Evolutionary conservation across 2,329 filamentous ascomycete species (phyloP), one percentile per base, ranked within the genome.

Genomic region (Pseudogymnoascus sp.): DNA sequence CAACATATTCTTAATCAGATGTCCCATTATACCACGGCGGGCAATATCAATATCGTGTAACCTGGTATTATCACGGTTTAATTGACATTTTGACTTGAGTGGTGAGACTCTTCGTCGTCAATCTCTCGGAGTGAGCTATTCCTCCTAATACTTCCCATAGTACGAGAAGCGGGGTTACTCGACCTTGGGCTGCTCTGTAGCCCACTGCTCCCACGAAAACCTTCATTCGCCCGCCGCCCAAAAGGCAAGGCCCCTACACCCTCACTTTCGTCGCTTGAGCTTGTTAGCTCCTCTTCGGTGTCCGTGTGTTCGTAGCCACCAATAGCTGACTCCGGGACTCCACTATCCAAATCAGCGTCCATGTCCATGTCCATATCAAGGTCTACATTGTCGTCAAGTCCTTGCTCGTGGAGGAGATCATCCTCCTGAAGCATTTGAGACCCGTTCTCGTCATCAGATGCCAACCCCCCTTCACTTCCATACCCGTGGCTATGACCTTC

Each of bases 271-370:
- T 75, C 74, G 56, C 74, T 74, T 62, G 77, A 80, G 67, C 77
- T 82, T 61, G 73, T 79, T 58, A 84, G 65, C 58, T 85, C 84
- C 7, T 78, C 85, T 65, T 90, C 87, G 2, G 86, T 87, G 72
- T 90, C 88, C 7, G 88, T 90, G 69, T 90, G 87, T 74, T 91
- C 87, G 74, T 90, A 90, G 65, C 82, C 81, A 23, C 74, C 77
- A 67, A 83, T 81, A 26, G 69, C 71, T 8, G 79, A 83, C 62
- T 88, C 84, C 18, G 86, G 85, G 34, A 90, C 81, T 61, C 87
- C 85, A 56, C 83, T 85, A 69, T 90, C 87, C 38, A 90, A 76
- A 68, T 90, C 80, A n/a, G 79, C 83, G 57, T 81, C 84, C 81
- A 86, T 85, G 67, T 79, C 79, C 74, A 82, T 75, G 63, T 77